Conservation (phyloP, 345 rosid genomes). For the Acer yangbiense region DNA sequence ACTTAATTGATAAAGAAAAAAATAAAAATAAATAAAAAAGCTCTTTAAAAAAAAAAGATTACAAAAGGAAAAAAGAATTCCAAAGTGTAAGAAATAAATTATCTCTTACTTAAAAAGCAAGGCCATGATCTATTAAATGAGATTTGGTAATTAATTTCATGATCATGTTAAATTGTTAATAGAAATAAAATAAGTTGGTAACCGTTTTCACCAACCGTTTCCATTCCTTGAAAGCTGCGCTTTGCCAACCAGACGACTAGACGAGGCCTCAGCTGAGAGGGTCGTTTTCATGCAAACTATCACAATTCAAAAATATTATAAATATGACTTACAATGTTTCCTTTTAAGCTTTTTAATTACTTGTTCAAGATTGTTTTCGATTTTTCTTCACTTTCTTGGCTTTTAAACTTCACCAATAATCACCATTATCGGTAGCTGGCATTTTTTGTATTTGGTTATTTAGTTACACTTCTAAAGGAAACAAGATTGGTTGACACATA, state of each 20-base stretch:
- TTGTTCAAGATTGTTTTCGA: conserved; percentile 9
- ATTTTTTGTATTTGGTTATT: neutral
- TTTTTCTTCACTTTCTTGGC: conserved; percentile 20
- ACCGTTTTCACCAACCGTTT: conserved; percentile 43
- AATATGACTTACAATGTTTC: neutral
- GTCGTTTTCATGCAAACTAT: conserved; percentile 7
- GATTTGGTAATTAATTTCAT: conserved; percentile 20
- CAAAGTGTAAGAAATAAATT: neutral
- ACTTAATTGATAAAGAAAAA: neutral
- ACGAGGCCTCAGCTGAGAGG: too few species aligned
- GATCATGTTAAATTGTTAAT: neutral
- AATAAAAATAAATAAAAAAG: neutral
- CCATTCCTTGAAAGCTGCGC: conserved; percentile 23
- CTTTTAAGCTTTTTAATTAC: conserved; percentile 17
- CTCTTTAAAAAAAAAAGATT: neutral
- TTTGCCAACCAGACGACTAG: conserved; percentile 20
- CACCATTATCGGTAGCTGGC: neutral
- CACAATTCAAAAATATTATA: too few species aligned
- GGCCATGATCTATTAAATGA: conserved; percentile 7
- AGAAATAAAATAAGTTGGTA: conserved; percentile 22
- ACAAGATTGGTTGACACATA: neutral
- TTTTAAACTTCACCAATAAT: conserved; percentile 16
- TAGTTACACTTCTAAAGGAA: too few species aligned
- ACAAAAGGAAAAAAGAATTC: neutral
- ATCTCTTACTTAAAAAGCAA: conserved; percentile 13